phyloP scores from a whole-genome alignment of 768 basidiomycete genomes.

The Crepidotus variabilis region DNA sequence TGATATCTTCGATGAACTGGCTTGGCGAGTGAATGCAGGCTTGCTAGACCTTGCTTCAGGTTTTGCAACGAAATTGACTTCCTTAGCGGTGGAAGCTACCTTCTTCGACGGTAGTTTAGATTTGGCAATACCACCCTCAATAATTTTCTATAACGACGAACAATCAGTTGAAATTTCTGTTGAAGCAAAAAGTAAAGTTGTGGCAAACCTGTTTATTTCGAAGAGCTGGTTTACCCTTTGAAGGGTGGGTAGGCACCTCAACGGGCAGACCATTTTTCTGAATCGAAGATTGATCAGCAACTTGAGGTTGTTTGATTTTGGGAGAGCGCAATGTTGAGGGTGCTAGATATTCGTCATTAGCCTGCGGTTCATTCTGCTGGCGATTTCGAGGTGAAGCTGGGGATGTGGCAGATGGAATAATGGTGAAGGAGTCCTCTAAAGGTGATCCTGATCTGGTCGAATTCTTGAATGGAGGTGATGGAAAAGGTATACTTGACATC shows the following conservation, averaged over 20 bases:
- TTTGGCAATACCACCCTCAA: slow-evolving; percentile 26
- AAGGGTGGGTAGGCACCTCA: not conserved
- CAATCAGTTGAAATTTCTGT: not conserved
- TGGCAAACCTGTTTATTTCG: slow-evolving; percentile 16
- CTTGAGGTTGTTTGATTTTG: not conserved
- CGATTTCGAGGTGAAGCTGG: not conserved
- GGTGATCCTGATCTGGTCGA: too few relatives aligned
- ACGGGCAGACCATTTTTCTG: not conserved
- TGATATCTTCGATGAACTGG: slow-evolving; percentile 4
- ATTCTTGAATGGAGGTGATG: not conserved
- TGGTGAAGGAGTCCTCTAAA: too few relatives aligned
- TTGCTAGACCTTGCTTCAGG: not conserved
- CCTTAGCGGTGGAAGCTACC: slow-evolving; percentile 1
- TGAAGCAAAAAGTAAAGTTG: slow-evolving; percentile 6
- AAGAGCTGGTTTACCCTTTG: not conserved
- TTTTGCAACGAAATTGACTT: slow-evolving; percentile 5
- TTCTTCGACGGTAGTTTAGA: slow-evolving; percentile 7
- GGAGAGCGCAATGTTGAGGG: not conserved
- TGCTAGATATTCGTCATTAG: not conserved
- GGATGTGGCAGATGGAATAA: not conserved
- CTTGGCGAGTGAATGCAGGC: not conserved
- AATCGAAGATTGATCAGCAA: not conserved
- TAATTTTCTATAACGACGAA: slow-evolving; percentile 15
- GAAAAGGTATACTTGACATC: not conserved
- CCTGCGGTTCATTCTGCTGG: not conserved